Base-by-base conservation (phyloP, 139 green algal genomes). In the Chlorella sorokiniana region DNA sequence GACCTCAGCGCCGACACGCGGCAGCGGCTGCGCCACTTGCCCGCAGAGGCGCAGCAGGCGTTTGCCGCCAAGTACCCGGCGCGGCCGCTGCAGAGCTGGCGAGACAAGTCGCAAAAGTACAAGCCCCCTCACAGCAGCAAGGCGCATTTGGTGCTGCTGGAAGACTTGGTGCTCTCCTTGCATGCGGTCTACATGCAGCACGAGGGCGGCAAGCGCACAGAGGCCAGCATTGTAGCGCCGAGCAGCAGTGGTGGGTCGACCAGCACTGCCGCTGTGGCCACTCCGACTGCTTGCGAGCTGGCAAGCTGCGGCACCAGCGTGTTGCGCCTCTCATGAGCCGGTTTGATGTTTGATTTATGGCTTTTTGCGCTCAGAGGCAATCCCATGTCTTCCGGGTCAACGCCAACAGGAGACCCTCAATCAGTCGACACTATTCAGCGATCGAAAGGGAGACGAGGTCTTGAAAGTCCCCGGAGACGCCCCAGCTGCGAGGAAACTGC, bases 41-140 rank as follows among this genome's bases (percentile, higher is more conserved):
- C 81, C 6, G 75, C 82, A 18, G 88, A 92, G 71, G 86, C 88
- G 69, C 64, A 77, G 35, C 65, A 63, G 31, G 86, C 84, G 31
- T 92, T 89, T 68, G 20, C 62, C 9, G 70, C 56, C 56, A 92
- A 92, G 78, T 92, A 92, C 84, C 86, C 86, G 1, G 29, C 35
- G 44, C 79, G 85, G 10, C 79, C 82, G 1, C 18, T 23, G 0
- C 40, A 35, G 31, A 84, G 86, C 65, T 92, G 88, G 88, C 54
- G 72, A 2, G 76, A 73, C 44, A 90, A 90, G 86, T 75, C 52
- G 35, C 88, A 91, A 76, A 89, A 89, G 86, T 91, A 91, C 78
- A 68, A 70, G 38, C 73, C 86, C 9, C 83, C 75, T 2, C 81
- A 78, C 63, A n/a, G 42, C 52, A n/a, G 73, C 37, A 35, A 52